phyloP scores from a whole-genome alignment of 768 basidiomycete genomes.

The Coprinopsis sp. region DNA sequence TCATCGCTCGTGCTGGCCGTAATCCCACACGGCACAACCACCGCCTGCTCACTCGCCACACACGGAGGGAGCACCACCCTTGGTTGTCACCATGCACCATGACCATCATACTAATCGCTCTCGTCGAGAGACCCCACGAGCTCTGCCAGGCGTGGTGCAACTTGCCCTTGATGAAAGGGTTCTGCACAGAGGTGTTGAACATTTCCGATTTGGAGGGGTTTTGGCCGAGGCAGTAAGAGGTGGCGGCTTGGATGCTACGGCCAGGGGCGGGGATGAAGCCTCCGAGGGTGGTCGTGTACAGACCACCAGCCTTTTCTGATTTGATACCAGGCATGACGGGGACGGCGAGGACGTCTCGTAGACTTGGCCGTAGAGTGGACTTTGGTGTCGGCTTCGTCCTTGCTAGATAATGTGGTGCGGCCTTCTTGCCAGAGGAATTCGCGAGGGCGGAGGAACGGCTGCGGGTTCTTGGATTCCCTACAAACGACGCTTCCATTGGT shows the following conservation, averaged over 20 bases:
- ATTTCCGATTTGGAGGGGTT: conserved; percentile 95
- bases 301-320: conserved; percentile 95
- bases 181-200: conserved; percentile 98
- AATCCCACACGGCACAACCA: conserved; percentile 92
- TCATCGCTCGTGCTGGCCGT: conserved; percentile 76
- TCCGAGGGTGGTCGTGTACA: conserved; percentile 97
- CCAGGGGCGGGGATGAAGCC: conserved; percentile 97
- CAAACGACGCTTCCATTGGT: conserved; percentile 98
- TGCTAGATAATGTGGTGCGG: conserved; percentile 90
- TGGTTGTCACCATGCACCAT: conserved; percentile 99
- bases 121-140: conserved; percentile 96
- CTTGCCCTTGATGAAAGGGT: conserved; percentile 67
- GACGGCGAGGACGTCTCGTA: conserved; percentile 94
- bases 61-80: conserved; percentile 96
- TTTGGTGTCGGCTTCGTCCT: conserved; percentile 87
- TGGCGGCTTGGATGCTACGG: conserved; percentile 96
- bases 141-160: conserved; percentile 95
- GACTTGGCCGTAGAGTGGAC: conserved; percentile 89
- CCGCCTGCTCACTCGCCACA: conserved; percentile 87
- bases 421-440: conserved; percentile 99
- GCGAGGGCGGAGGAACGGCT: conserved; percentile 98
- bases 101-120: conserved; percentile 97
- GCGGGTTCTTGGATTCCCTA: conserved; percentile 99
- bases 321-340: conserved; percentile 97
- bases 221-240: conserved; percentile 95